These are phyloP conservation scores for Zalerion maritima DNA, from an alignment of 495 filamentous ascomycete species.

Conservation along the genomic window DNA sequence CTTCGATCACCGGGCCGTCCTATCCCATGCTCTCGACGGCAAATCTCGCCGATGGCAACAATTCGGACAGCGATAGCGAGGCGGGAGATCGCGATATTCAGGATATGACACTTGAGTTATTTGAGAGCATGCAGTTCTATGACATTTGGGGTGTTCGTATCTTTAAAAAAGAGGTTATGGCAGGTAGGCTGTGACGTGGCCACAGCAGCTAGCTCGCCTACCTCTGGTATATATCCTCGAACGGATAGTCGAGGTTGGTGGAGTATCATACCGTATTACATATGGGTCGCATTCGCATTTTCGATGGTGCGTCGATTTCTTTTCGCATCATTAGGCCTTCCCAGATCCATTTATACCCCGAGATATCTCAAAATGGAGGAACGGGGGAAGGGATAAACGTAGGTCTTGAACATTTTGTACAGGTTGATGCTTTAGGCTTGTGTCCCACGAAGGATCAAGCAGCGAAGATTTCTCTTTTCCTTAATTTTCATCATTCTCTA, in stretches of 20 bases:
- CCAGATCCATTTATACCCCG: not conserved
- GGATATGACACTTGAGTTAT: constrained; percentile 16
- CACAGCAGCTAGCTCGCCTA: not conserved
- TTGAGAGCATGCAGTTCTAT: constrained; percentile 27
- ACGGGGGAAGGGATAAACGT: no score
- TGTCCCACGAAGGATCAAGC: not conserved
- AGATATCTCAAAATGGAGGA: no score
- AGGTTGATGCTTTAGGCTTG: not conserved
- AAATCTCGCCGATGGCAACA: constrained; percentile 9
- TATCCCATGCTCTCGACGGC: constrained; percentile 10
- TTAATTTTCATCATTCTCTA: no score
- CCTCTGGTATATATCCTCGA: not conserved
- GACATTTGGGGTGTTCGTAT: constrained; percentile 34
- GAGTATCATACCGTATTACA: not conserved
- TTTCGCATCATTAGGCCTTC: not conserved
- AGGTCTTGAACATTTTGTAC: not conserved
- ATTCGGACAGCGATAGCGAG: constrained; percentile 19
- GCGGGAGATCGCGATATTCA: constrained; percentile 9
- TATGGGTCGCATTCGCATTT: not conserved
- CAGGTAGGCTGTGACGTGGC: constrained; percentile 19
- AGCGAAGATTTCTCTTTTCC: no score
- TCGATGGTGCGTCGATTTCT: not conserved
- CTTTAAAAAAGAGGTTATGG: constrained; percentile 34
- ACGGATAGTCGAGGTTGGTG: not conserved
- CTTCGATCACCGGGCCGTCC: not conserved